phyloP scores from a whole-genome alignment of 768 basidiomycete species.

The Tylopilus vinaceipallidus region DNA sequence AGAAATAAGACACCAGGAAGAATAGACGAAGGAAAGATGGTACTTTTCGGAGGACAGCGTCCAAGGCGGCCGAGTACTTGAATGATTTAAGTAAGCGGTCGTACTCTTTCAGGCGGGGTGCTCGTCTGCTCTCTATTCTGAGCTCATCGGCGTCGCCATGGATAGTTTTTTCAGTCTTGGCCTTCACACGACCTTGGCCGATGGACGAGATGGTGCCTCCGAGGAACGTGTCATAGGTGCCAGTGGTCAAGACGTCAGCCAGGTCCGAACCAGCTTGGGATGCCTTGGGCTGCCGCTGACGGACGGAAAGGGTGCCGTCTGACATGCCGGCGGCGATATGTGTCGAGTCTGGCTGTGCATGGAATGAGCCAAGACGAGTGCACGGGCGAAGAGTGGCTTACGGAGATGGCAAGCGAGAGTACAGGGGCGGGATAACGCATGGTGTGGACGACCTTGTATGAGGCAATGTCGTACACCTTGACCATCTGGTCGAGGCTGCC shows the following conservation, averaged over 20 bases:
- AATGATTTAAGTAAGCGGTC: conserved; percentile 88
- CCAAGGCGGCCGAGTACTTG: conserved; percentile 92
- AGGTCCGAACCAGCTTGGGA: conserved; percentile 48
- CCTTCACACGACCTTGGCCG: conserved; percentile 53
- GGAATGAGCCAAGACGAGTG: conserved; percentile 6
- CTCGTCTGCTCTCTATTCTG: conserved; percentile 69
- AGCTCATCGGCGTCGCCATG: conserved; percentile 71
- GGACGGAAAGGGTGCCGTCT: conserved; percentile 96
- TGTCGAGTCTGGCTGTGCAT: conserved; percentile 83
- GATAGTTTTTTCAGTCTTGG: conserved; percentile 47
- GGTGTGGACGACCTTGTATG: conserved; percentile 94
- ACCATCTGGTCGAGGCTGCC: conserved; percentile 97
- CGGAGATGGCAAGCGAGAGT: conserved; percentile 87
- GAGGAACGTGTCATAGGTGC: conserved; percentile 68
- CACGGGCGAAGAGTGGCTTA: conserved; percentile 29
- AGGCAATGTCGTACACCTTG: conserved; percentile 94
- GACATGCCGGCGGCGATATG: conserved; percentile 98
- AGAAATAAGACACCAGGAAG: conserved; percentile 1
- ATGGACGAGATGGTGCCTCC: conserved; percentile 51
- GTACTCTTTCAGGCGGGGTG: conserved; percentile 76
- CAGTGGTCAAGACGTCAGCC: conserved; percentile 43
- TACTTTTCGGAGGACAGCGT: conserved; percentile 86
- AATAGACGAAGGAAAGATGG: conserved; percentile 5
- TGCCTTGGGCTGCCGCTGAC: conserved; percentile 77
- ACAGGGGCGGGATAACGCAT: conserved; percentile 97